Percentiles rank a stretch among this genome's conserved stretches.
Evolutionary conservation across 345 rosid genomes (phyloP).

Genomic region (Acer campestre): DNA sequence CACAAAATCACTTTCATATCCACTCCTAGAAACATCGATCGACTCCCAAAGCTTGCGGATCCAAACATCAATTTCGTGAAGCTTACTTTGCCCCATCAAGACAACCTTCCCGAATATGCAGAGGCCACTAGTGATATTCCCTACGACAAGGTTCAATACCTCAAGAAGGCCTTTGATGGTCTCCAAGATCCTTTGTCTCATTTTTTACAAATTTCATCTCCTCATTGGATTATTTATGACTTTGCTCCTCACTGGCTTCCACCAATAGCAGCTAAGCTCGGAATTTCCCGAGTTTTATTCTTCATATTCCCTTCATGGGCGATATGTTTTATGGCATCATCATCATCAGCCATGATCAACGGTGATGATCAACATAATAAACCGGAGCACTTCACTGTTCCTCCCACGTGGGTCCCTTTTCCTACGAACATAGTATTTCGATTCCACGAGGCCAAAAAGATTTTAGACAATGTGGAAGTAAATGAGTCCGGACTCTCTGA

Average conservation of each 20-base stretch:
- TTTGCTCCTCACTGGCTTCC: constrained; percentile 34
- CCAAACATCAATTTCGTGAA: constrained; percentile 14
- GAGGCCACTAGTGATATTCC: constrained; percentile 36
- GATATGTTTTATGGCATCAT: not conserved
- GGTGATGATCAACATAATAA: not conserved
- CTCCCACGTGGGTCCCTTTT: constrained; percentile 30
- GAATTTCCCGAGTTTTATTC: constrained; percentile 22
- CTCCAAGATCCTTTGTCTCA: constrained; percentile 13
- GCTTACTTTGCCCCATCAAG: constrained; percentile 26
- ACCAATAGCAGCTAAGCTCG: constrained; percentile 15
- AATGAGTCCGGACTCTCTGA: not conserved
- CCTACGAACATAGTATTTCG: constrained; percentile 22
- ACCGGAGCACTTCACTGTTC: constrained; percentile 26
- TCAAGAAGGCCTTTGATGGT: constrained; percentile 33
- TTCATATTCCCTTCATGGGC: constrained; percentile 5
- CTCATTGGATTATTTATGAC: constrained; percentile 36
- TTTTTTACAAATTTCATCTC: constrained; percentile 12
- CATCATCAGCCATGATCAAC: not conserved
- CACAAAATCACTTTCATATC: constrained; percentile 35
- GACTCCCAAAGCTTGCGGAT: constrained; percentile 24
- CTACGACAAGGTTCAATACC: constrained; percentile 11
- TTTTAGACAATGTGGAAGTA: not conserved
- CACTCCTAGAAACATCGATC: constrained; percentile 32
- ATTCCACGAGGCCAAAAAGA: constrained; percentile 11
- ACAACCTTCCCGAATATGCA: constrained; percentile 31